Conservation (phyloP, 495 filamentous ascomycete genomes). For the Penicillium diatomitis region DNA sequence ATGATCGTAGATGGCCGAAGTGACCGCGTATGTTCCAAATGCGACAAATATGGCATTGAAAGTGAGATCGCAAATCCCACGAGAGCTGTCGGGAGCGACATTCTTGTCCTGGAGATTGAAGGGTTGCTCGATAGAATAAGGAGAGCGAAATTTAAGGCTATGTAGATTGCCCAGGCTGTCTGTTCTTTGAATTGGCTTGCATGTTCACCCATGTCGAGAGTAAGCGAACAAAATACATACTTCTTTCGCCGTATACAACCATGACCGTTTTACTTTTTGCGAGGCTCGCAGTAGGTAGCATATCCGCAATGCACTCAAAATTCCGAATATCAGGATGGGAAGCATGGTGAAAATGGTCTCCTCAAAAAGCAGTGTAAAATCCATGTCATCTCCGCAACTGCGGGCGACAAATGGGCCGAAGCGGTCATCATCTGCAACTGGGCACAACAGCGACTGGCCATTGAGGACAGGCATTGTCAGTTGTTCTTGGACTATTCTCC, state of each 20-base stretch:
- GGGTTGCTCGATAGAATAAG: slow-evolving; percentile 8
- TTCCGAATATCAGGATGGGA: slow-evolving; percentile 3
- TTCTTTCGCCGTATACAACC: slow-evolving; percentile 13
- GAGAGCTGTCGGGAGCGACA: slow-evolving; percentile 10
- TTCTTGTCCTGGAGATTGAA: slow-evolving; percentile 8
- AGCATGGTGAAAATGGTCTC: slow-evolving; percentile 12
- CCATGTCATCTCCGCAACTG: slow-evolving; percentile 12
- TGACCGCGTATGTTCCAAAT: slow-evolving; percentile 15
- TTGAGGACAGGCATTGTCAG: background rate
- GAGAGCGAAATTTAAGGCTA: slow-evolving; percentile 9
- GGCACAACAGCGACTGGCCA: background rate
- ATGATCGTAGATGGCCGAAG: slow-evolving; percentile 14
- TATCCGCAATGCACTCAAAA: slow-evolving; percentile 1
- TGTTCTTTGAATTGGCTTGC: background rate
- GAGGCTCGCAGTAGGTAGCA: slow-evolving; percentile 3
- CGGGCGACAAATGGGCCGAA: slow-evolving; percentile 12
- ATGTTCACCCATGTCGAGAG: background rate
- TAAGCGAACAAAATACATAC: background rate
- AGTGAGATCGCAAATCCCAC: slow-evolving; percentile 1
- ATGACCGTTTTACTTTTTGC: slow-evolving; percentile 18
- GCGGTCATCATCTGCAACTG: slow-evolving; percentile 6
- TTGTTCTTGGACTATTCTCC: background rate
- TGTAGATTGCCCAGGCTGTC: slow-evolving; percentile 6
- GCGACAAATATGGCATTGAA: slow-evolving; percentile 9
- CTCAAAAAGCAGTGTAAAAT: slow-evolving; percentile 17